These are phyloP conservation scores for Ceratobasidium sp. DNA, from an alignment of 1,284 basidiomycete species.

Conservation along the genomic window DNA sequence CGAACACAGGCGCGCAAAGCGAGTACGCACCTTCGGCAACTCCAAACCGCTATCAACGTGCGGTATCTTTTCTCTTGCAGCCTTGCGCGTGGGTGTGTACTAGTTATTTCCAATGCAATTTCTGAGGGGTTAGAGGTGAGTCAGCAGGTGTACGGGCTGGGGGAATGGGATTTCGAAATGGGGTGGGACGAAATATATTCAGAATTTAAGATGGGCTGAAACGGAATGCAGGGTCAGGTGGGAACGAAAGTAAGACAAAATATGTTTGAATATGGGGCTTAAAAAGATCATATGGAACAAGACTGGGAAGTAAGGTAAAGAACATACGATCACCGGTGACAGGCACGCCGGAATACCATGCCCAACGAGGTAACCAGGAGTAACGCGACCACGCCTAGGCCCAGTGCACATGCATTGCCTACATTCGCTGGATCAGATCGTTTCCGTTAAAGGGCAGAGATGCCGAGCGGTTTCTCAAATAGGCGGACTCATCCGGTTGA, in stretches of 20 bases:
- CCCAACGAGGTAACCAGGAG: conserved; percentile 80
- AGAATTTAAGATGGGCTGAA: too few species aligned
- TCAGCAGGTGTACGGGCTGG: background rate
- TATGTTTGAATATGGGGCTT: background rate
- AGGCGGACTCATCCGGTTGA: too few species aligned
- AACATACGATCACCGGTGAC: conserved; percentile 79
- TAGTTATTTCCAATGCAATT: conserved; percentile 94
- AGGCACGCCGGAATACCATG: conserved; percentile 73
- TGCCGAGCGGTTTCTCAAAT: too few species aligned
- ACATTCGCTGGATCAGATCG: background rate
- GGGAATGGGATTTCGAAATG: too few species aligned
- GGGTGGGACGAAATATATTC: background rate
- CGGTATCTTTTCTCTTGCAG: conserved; percentile 78
- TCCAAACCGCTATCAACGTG: conserved; percentile 87
- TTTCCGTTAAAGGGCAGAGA: background rate
- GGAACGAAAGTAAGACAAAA: background rate
- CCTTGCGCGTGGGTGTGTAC: conserved; percentile 76
- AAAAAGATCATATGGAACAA: conserved; percentile 50
- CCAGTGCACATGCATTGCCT: conserved; percentile 74
- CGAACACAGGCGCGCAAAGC: too few species aligned
- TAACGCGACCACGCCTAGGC: conserved; percentile 79
- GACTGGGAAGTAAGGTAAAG: conserved; percentile 19
- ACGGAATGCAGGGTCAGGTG: too few species aligned
- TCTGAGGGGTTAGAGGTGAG: conserved; percentile 68
- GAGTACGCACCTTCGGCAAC: conserved; percentile 87